phyloP scores from a whole-genome alignment of 768 basidiomycete genomes.

The Collybiopsis confluens region DNA sequence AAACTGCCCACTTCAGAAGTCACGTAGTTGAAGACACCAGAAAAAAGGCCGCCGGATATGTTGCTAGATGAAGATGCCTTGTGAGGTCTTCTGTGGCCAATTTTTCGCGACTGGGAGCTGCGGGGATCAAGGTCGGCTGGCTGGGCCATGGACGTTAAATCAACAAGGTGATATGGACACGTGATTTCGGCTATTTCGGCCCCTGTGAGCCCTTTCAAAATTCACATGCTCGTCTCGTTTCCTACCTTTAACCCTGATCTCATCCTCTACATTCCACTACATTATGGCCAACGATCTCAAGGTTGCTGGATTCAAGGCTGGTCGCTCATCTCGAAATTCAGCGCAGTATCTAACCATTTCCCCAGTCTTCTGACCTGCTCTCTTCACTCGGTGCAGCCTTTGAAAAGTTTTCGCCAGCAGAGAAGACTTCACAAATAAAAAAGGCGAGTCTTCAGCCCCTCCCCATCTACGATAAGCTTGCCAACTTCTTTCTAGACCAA shows the following conservation, averaged over 20 bases:
- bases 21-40: slow-evolving; percentile 65
- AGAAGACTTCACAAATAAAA: slow-evolving; percentile 68
- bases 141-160: neutral
- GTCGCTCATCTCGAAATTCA: neutral
- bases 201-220: too few species aligned
- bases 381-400: slow-evolving; percentile 49
- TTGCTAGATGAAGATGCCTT: neutral
- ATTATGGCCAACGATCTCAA: slow-evolving; percentile 56
- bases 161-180: too few species aligned
- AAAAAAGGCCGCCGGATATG: slow-evolving; percentile 38
- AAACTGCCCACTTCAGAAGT: slow-evolving; percentile 71
- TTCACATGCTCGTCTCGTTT: neutral
- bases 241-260: neutral
- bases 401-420: slow-evolving; percentile 47
- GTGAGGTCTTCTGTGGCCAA: neutral
- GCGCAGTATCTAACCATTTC: neutral
- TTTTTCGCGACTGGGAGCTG: neutral
- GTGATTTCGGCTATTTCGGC: neutral
- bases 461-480: neutral
- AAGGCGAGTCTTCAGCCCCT: slow-evolving; percentile 40
- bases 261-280: slow-evolving; percentile 29
- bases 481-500: slow-evolving; percentile 51
- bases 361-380: slow-evolving; percentile 66
- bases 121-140: neutral
- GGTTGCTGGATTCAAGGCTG: slow-evolving; percentile 70